Evolutionary conservation across 768 basidiomycete genomes (phyloP).

Genomic region (Tylopilus rubrobrunneus): DNA sequence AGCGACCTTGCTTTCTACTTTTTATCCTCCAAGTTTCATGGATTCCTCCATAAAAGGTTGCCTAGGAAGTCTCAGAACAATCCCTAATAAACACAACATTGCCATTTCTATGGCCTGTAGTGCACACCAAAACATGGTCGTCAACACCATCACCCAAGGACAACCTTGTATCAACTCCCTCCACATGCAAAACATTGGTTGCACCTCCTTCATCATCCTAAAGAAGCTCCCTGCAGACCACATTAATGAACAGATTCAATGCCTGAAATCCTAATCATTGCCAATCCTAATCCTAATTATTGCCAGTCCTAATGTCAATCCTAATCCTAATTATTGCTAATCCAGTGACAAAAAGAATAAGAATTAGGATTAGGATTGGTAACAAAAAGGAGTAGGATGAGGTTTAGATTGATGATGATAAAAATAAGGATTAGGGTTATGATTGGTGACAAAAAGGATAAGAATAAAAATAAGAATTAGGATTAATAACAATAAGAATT

Average conservation of each 20-base stretch:
- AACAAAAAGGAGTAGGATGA: no score
- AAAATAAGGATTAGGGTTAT: no score
- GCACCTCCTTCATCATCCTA: constrained; percentile 89
- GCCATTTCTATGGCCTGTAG: constrained; percentile 91
- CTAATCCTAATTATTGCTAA: no score
- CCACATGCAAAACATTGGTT: constrained; percentile 83
- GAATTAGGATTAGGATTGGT: no score
- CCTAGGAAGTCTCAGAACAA: constrained; percentile 88
- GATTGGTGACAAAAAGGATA: no score
- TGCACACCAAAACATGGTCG: constrained; percentile 82
- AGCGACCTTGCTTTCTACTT: constrained; percentile 23
- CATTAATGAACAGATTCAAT: constrained; percentile 52
- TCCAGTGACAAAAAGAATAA: no score
- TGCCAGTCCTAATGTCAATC: no score
- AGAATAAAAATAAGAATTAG: no score
- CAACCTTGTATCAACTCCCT: constrained; percentile 91
- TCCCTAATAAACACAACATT: constrained; percentile 93
- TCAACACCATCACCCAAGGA: constrained; percentile 87
- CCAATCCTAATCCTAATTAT: no score
- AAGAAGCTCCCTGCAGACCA: constrained; percentile 65
- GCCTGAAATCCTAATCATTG: no score
- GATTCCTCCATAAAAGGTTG: constrained; percentile 69
- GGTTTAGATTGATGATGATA: no score
- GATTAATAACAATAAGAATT: no score
- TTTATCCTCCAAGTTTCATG: not conserved